These are phyloP conservation scores for Vitis hybrid DNA, from an alignment of 177 flowering plant species.

Conservation along the genomic window DNA sequence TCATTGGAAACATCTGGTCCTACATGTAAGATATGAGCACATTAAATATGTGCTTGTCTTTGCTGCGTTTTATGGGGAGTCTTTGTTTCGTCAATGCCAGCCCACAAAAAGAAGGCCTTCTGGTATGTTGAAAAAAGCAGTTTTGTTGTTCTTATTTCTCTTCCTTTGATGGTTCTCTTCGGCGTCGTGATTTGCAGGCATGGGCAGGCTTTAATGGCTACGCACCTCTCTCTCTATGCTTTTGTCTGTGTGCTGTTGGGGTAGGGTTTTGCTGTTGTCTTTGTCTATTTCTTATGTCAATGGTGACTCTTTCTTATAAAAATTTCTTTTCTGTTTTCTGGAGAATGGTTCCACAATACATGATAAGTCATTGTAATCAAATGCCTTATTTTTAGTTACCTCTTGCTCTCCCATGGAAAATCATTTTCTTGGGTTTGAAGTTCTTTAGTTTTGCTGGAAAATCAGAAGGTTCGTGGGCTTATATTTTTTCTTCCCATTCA, in stretches of 20 bases:
- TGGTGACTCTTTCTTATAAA: not conserved
- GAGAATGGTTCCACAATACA: not conserved
- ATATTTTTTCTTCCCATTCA: not conserved
- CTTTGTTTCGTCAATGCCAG: conserved; percentile 8
- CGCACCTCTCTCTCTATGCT: not conserved
- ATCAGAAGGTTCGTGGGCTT: not conserved
- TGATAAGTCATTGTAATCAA: not conserved
- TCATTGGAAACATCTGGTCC: conserved; percentile 13
- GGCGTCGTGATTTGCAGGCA: not conserved
- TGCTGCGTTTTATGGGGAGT: not conserved
- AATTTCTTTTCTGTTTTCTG: not conserved
- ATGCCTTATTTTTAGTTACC: not conserved
- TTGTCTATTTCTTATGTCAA: not conserved
- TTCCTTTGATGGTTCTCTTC: not conserved
- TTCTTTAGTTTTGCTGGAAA: not conserved
- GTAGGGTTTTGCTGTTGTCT: not conserved
- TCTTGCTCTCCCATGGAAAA: not conserved
- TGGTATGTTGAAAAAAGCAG: conserved; percentile 5
- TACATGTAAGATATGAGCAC: not conserved
- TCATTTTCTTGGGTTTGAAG: not conserved
- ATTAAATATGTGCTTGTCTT: conserved; percentile 5
- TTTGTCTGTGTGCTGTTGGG: not conserved
- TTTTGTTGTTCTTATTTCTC: not conserved
- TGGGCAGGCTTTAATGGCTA: not conserved
- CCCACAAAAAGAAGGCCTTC: not conserved